These are phyloP conservation scores for Akanthomyces dipterigenus DNA, from an alignment of 2,329 filamentous ascomycete species.

Conservation along the genomic window DNA sequence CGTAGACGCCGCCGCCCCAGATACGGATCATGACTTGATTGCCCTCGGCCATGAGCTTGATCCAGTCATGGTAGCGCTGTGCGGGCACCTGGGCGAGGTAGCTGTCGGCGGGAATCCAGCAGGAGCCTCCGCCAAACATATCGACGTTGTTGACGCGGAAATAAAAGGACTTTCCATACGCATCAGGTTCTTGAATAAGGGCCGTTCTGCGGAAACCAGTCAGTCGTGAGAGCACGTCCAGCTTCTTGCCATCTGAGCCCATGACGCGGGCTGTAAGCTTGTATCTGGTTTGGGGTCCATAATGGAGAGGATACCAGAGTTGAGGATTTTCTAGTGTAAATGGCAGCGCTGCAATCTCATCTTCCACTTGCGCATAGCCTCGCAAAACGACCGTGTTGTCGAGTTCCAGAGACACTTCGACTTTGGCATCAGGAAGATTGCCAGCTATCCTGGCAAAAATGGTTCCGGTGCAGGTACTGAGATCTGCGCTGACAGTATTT, in stretches of 20 bases:
- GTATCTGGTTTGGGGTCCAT: conserved; percentile 65
- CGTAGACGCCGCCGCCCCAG: conserved; percentile 68
- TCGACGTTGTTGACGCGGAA: conserved; percentile 67
- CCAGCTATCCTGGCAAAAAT: conserved; percentile 32
- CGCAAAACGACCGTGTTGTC: conserved; percentile 16
- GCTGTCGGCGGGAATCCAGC: conserved; percentile 73
- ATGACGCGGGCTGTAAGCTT: conserved; percentile 49
- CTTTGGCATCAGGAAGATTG: conserved; percentile 17
- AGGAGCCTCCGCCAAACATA: conserved; percentile 67
- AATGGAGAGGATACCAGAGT: conserved; percentile 66
- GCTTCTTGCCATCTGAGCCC: conserved; percentile 27
- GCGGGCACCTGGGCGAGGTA: conserved; percentile 60
- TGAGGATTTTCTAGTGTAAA: conserved; percentile 38
- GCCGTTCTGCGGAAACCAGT: conserved; percentile 58
- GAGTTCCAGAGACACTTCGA: conserved; percentile 22
- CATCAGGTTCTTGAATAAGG: conserved; percentile 47
- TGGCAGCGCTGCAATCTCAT: neutral
- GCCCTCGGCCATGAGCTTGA: conserved; percentile 62
- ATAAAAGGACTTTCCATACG: conserved; percentile 65
- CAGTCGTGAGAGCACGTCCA: conserved; percentile 50
- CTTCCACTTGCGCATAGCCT: neutral
- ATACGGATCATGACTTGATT: conserved; percentile 71
- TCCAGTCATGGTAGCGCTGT: conserved; percentile 61
- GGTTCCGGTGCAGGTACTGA: conserved; percentile 30
- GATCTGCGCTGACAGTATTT: conserved; percentile 28